Conservation (phyloP, 306 rosid species). For the Corylus americana region DNA sequence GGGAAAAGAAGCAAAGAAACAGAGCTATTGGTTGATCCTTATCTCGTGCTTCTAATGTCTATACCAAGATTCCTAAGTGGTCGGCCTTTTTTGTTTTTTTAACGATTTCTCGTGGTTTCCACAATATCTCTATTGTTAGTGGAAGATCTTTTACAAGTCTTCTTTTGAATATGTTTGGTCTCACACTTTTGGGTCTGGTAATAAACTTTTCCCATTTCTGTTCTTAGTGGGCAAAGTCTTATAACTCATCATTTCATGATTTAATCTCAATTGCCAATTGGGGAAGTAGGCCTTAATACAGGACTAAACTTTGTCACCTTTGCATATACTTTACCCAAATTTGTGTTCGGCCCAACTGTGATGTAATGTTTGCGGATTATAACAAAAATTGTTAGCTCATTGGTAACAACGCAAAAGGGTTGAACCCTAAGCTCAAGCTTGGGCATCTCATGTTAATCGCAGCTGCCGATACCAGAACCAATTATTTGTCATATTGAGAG, state of each 20-base stretch:
- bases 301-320: background rate
- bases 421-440: background rate
- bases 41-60: background rate
- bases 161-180: background rate
- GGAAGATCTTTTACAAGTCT: background rate
- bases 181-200: background rate
- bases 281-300: background rate
- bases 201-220: background rate
- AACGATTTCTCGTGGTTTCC: background rate
- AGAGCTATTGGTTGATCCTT: background rate
- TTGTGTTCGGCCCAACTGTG: too few relatives aligned
- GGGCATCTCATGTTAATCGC: too few relatives aligned
- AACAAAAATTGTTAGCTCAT: too few relatives aligned
- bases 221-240: background rate
- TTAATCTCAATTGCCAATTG: background rate
- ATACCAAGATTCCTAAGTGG: background rate
- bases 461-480: background rate
- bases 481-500: background rate
- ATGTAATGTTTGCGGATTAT: too few relatives aligned
- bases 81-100: background rate
- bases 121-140: slow-evolving; percentile 5
- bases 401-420: too few relatives aligned
- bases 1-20: background rate
- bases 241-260: background rate
- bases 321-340: too few relatives aligned